phyloP scores from a whole-genome alignment of 2,329 filamentous ascomycete species.

The Fusarium denticulatum region DNA sequence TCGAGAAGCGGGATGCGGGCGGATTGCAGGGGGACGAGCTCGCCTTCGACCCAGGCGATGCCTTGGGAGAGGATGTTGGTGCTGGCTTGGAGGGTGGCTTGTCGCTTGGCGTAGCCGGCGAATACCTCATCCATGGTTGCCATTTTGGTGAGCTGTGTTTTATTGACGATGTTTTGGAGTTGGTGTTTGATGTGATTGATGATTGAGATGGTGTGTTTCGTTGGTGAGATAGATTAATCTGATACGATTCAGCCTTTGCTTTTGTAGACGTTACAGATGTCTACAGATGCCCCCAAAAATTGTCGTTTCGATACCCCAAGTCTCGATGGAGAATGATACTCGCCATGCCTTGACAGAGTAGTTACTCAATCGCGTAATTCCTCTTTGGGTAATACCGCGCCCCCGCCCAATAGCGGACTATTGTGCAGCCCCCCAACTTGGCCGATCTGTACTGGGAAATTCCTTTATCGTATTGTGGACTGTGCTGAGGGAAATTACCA shows the following conservation, averaged over 20 bases:
- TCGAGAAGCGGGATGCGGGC: slow-evolving; percentile 61
- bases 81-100: slow-evolving; percentile 38
- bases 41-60: slow-evolving; percentile 58
- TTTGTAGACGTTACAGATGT: neutral
- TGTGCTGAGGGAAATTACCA: too few relatives aligned
- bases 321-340: neutral
- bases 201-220: neutral
- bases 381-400: neutral
- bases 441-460: rapidly evolving
- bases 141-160: slow-evolving; percentile 42
- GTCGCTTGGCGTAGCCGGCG: slow-evolving; percentile 47
- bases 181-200: neutral
- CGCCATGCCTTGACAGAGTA: neutral
- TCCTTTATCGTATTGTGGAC: rapidly evolving
- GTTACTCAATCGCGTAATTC: slow-evolving; percentile 7
- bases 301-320: rapidly evolving
- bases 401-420: neutral
- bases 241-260: neutral
- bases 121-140: slow-evolving; percentile 57
- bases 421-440: too few relatives aligned
- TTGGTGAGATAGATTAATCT: neutral
- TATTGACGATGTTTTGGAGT: too few relatives aligned
- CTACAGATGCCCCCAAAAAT: rapidly evolving
- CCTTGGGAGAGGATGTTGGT: slow-evolving; percentile 46
- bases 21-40: slow-evolving; percentile 54